phyloP scores from a whole-genome alignment of 192 early-diverging fungal genomes.

The Coemansia sp. region DNA sequence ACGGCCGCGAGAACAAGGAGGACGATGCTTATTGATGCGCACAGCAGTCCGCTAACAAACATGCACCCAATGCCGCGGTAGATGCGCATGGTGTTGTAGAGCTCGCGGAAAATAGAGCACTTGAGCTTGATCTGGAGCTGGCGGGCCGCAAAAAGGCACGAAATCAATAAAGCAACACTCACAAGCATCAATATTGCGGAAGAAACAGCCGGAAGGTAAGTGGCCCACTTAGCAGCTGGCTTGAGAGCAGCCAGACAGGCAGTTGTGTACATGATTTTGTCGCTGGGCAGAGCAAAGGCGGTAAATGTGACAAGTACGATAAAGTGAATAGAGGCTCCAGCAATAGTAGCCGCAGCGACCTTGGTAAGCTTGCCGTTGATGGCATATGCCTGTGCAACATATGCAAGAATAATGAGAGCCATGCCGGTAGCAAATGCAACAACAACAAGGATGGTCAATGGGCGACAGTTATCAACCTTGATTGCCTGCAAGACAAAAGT shows the following conservation, averaged over 20 bases:
- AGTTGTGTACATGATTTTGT: not conserved
- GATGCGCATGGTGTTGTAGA: conserved; percentile 12
- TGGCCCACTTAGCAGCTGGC: not conserved
- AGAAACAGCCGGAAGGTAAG: not conserved
- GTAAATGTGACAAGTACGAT: not conserved
- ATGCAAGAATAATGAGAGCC: conserved; percentile 7
- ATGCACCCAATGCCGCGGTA: conserved; percentile 31
- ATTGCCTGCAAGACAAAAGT: conserved; percentile 2
- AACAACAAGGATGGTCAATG: not conserved
- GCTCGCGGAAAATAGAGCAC: conserved; percentile 6
- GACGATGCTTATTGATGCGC: conserved; percentile 2
- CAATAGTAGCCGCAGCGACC: conserved; percentile 5
- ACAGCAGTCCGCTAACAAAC: conserved; percentile 7
- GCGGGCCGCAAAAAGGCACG: not conserved
- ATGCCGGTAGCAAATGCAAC: not conserved
- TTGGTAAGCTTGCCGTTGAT: conserved; percentile 30
- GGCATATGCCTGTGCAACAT: conserved; percentile 32
- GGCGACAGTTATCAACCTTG: not conserved
- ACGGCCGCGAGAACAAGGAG: conserved; percentile 4
- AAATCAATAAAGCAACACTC: not conserved
- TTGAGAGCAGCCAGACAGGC: not conserved
- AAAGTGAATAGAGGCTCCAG: not conserved
- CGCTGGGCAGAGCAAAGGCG: not conserved
- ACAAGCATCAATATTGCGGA: not conserved
- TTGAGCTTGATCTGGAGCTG: not conserved